Base-by-base conservation (phyloP, 306 rosid genomes). In the Malus sylvestris region DNA sequence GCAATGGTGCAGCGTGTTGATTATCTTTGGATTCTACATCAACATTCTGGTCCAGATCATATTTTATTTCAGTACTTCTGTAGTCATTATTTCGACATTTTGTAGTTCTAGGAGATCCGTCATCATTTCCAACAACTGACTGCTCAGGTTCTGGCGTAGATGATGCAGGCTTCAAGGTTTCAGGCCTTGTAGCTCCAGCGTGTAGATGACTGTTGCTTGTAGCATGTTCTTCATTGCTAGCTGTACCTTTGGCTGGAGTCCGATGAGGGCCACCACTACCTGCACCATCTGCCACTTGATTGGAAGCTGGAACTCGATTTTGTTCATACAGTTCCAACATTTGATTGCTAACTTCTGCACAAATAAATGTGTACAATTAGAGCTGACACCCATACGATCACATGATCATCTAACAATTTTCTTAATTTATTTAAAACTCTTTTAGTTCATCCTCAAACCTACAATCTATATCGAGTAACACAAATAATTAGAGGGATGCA, bases 331-430 rank as follows among this genome's bases (percentile, higher is more conserved):
- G 89, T 87, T 95, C 99, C 83, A 92, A 84, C 97, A 95, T 95
- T 88, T 95, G 99, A 83, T 95, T 90, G 88, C 99, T 90, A 65
- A 95, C 97, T 86, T 95, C 99, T 95, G 96, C 97, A 89, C 61
- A 82, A 74, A 70, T 40, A 74, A 81, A 19, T 44, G 32, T 61
- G 75, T 30, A 84, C 62, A n/a, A 66, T 84, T 55, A 71, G 67
- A 85, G 55, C 65, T 79, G 49, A 77, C 20, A 72, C 19, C 63
- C 75, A 44, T 42, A 38, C 2, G 8, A 65, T 51, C 15, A 52
- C 55, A 69, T 25, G 49, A 45, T 20, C 14, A n/a, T 33, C 53
- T 61, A 61, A 20, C 10, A 33, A 35, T 40, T 20, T 42, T 42
- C 77, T 32, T 20, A 42, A 60, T 44, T 42, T 46, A 8, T 72